Base-by-base conservation (phyloP, 78 protist species). In the Cavenderia fasciculata region DNA sequence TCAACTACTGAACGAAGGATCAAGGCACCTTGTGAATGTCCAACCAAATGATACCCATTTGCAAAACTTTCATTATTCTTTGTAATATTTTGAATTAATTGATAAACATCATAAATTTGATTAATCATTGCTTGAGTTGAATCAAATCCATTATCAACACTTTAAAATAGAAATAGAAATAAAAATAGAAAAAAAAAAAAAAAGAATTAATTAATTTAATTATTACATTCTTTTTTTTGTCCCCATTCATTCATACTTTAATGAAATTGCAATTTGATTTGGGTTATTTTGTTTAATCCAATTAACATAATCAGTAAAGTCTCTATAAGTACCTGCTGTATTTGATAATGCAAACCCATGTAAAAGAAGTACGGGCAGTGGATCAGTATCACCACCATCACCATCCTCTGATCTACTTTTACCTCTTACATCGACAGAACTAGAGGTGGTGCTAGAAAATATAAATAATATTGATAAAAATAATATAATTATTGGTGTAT, bases 21-120 rank as follows among this genome's bases (percentile, higher is more conserved):
- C 1, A 78, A 27, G 14, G 77, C 87, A 61, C 87, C 87, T 78
- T 78, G 87, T 52, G 87, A 62, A 40, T 78, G 87, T 38, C 61
- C 87, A 25, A 78, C 33, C 19, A 78, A 34, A 52, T 78, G 87
- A 18, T 33, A 78, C 23, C 87, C 87, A 57, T 56, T 23, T 23
- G 25, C 66, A 40, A 74, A 74, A 34, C 52, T 36, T 4, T 34
- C 49, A 41, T 74, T 74, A 40, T 74, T 54, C 29, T 11, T 19
- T 7, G 57, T 25, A 4, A 74, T 56, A 23, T 18, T 27, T 10
- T 59, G 11, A 19, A 74, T 74, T 57, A 25, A 14, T 56, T 56
- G 68, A 56, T 74, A 41, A 2, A 74, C 63, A 14, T 74, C 66
- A 57, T 74, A 31, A 8, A 74, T 36, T 40, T 74, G 84, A 5